A percentile compares a stretch with the other conserved stretches of the same genome.
Evolutionary conservation across 73 alveolate genomes (phyloP).

Genomic region (Paramecium sexaurelia): DNA sequence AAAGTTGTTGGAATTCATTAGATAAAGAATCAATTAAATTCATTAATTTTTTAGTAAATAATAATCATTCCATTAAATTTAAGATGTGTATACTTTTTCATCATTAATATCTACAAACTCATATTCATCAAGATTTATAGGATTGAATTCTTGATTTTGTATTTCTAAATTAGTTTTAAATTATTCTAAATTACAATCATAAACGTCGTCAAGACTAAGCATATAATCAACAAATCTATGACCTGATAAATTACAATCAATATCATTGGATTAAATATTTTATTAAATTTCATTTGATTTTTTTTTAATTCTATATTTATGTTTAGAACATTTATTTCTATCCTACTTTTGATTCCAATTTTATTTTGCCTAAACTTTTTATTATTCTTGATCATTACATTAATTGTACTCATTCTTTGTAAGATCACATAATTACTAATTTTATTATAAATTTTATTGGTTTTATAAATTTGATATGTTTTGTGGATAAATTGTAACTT

Average conservation of each 20-base stretch:
- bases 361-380: neutral
- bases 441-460: neutral
- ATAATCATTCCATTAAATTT: slow-evolving; percentile 27
- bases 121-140: neutral
- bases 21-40: slow-evolving; percentile 45
- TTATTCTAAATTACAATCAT: neutral
- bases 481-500: neutral
- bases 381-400: neutral
- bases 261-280: neutral
- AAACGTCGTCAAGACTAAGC: neutral
- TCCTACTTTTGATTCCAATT: neutral
- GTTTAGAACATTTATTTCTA: neutral
- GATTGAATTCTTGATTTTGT: neutral
- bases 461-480: neutral
- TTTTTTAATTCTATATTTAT: neutral
- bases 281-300: neutral
- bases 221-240: slow-evolving; percentile 8
- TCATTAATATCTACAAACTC: slow-evolving; percentile 13
- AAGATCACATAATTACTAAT: neutral
- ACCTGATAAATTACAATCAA: neutral
- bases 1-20: slow-evolving; percentile 34
- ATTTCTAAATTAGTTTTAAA: neutral
- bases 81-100: slow-evolving; percentile 16
- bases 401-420: neutral
- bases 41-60: slow-evolving; percentile 19